phyloP scores from a whole-genome alignment of 306 rosid genomes.

The Acacia confusa region DNA sequence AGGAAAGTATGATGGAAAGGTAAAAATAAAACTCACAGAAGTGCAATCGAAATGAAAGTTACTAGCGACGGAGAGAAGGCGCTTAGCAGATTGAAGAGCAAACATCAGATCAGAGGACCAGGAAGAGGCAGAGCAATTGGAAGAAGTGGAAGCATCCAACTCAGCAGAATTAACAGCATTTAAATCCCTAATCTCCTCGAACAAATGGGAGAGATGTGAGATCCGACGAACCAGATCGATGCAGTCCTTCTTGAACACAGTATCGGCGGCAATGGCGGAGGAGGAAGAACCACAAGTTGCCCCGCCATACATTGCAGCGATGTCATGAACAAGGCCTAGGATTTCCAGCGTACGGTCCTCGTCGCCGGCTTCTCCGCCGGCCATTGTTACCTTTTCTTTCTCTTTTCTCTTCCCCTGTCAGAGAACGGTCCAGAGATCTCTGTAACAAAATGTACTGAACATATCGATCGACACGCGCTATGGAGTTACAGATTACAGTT shows the following conservation, averaged over 20 bases:
- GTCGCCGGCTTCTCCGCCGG: constrained; percentile 49
- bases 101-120: constrained; percentile 70
- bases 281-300: constrained; percentile 23
- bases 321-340: constrained; percentile 54
- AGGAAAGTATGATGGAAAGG: neutral
- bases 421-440: constrained; percentile 30
- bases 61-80: constrained; percentile 53
- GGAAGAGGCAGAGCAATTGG: constrained; percentile 29
- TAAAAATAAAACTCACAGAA: constrained; percentile 48
- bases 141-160: constrained; percentile 36
- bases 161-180: constrained; percentile 27
- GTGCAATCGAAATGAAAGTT: constrained; percentile 54
- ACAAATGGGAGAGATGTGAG: constrained; percentile 72
- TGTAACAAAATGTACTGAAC: neutral
- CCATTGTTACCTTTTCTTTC: constrained; percentile 39
- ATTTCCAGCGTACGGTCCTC: constrained; percentile 53
- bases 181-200: constrained; percentile 73
- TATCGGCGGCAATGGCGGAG: constrained; percentile 31
- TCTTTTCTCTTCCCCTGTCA: neutral
- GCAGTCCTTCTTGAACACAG: constrained; percentile 69
- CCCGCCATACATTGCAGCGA: constrained; percentile 46
- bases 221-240: constrained; percentile 96
- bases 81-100: constrained; percentile 73
- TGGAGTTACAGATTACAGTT: neutral
- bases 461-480: constrained; percentile 17